Percentiles rank a stretch among this genome's conserved stretches.
These are phyloP conservation scores for Melastoma candidum DNA, from an alignment of 441 rosid genomes.

Conservation along the genomic window DNA sequence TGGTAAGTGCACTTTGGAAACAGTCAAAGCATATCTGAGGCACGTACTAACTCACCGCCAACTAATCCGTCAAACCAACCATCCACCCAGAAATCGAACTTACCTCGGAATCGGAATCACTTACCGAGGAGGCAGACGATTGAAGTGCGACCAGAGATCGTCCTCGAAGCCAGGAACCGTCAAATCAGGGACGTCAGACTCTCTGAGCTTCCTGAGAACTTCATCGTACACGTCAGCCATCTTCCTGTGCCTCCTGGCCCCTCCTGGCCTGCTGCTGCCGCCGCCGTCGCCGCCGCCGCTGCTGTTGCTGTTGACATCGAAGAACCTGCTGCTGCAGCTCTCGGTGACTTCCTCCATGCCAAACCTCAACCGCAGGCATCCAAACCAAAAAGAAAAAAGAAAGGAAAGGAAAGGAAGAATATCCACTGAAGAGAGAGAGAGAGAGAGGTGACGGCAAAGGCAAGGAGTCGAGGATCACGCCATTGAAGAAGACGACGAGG, in stretches of 20 bases:
- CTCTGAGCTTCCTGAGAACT: constrained; percentile 38
- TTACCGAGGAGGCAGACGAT: constrained; percentile 14
- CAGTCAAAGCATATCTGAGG: no score
- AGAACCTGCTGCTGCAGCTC: constrained; percentile 41
- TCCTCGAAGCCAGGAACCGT: constrained; percentile 39
- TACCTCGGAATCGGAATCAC: background rate
- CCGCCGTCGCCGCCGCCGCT: constrained; percentile 18
- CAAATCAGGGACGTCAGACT: constrained; percentile 28
- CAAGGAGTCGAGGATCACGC: no score
- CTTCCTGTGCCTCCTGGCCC: constrained; percentile 30
- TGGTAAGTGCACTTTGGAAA: no score
- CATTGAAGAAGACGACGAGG: no score
- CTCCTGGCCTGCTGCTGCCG: constrained; percentile 7
- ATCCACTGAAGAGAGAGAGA: no score
- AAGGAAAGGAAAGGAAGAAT: no score
- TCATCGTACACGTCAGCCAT: constrained; percentile 38
- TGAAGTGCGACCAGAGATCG: constrained; percentile 56
- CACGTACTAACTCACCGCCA: no score
- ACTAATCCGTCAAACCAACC: background rate
- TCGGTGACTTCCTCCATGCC: constrained; percentile 40
- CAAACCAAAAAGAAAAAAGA: background rate
- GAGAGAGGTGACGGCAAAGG: no score
- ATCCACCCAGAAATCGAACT: background rate
- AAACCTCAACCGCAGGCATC: background rate
- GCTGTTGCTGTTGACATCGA: no score